Percentiles rank a stretch among this genome's conserved stretches.
Conservation (phyloP, 495 filamentous ascomycete genomes). For the Podospora comata region DNA sequence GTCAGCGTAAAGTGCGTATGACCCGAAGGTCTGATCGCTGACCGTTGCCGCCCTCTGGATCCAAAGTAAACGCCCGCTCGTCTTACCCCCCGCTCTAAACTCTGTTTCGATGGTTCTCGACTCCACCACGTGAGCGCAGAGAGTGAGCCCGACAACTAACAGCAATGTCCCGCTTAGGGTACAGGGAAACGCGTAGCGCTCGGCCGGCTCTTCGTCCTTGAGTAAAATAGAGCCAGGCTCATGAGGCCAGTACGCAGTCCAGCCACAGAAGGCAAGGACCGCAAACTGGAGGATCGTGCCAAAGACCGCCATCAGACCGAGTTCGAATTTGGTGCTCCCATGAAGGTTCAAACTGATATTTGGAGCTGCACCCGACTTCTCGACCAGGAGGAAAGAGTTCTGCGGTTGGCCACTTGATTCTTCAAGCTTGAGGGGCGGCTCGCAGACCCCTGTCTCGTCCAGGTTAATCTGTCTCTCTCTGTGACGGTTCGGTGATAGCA, state of each 20-base stretch:
- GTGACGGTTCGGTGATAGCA: background rate
- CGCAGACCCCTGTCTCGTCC: background rate
- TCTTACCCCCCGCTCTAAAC: background rate
- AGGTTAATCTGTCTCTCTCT: background rate
- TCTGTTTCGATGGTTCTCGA: slow-evolving; percentile 3
- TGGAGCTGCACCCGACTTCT: slow-evolving; percentile 1
- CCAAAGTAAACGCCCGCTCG: slow-evolving; percentile 7
- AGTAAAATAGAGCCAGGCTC: background rate
- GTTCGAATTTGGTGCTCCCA: slow-evolving; percentile 4
- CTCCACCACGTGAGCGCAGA: slow-evolving; percentile 13
- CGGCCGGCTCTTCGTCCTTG: slow-evolving; percentile 1
- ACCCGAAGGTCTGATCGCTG: slow-evolving; percentile 12
- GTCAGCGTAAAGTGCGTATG: slow-evolving; percentile 7
- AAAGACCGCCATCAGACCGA: background rate
- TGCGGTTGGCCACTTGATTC: background rate
- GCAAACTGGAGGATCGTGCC: slow-evolving; percentile 10
- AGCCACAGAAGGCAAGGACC: slow-evolving; percentile 4
- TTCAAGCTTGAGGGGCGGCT: background rate
- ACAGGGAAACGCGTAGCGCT: slow-evolving; percentile 12
- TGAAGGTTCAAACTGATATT: slow-evolving; percentile 12
- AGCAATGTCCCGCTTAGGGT: slow-evolving; percentile 11
- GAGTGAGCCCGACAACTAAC: slow-evolving; percentile 1
- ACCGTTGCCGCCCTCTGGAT: slow-evolving; percentile 8
- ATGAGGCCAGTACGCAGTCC: slow-evolving; percentile 1
- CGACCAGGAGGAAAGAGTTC: background rate